Base-by-base conservation (phyloP, 192 early-diverging fungal genomes). In the Dispira simplex region DNA sequence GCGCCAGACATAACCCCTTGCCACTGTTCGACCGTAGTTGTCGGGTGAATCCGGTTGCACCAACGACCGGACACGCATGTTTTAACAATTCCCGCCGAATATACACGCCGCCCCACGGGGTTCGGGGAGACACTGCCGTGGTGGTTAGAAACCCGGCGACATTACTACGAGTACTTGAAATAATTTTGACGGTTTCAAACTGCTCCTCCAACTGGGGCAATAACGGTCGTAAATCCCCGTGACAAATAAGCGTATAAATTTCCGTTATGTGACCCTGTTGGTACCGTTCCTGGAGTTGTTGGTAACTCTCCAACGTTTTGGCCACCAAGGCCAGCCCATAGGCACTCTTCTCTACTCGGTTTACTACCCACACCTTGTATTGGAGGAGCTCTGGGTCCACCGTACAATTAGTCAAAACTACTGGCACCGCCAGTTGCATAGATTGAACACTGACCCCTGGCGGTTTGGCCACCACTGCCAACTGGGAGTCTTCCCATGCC, bases 1-100 rank as follows among this genome's bases (percentile, higher is more conserved):
- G 39, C 5, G 58, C 58, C 25, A 60, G 28, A 18, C 14, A 60
- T 28, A 60, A 44, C 14, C 58, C 58, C 28, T 60, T 60, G 13
- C 58, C 58, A 14, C 27, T 11, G 11, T 16, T 21, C 16, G 58
- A 28, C 16, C 44, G 32, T 10, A 60, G 58, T 3, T 11, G 58
- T 14, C 25, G 58, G 27, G 58, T 60, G 12, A 18, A 44, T 11
- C 13, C 18, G 27, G 32, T 16, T n/a, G 44, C 2, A 28, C 58
- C 58, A 1, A 60, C 58, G 32, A 60, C 58, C 21, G 58, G 58
- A 44, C 27, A 43, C 14, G 28, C 58, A 18, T 1, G 27, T 12
- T 27, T 44, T 14, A 43, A 14, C 58, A 60, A 16, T 16, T 11
- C 13, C 12, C 58, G 58, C 0, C 58, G 58, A 43, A 60, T 16